Base-by-base conservation (phyloP, 2,329 filamentous ascomycete species). In the Ilyonectria destructans region DNA sequence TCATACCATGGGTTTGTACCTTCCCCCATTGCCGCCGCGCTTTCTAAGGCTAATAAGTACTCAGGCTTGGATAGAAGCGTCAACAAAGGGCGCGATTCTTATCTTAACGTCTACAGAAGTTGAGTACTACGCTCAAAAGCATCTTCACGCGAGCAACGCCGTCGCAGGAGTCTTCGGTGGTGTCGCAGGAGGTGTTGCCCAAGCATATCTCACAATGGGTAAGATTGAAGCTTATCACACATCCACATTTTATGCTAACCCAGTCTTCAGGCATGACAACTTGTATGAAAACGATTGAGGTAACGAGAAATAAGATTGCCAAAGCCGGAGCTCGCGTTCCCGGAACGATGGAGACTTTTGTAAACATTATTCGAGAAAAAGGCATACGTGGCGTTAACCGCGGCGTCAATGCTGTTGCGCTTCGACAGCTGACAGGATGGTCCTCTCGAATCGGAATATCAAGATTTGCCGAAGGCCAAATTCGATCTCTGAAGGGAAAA, bases 151-250 rank as follows among this genome's bases (percentile, higher is more conserved):
- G 4, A 46, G 37, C 15, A 58, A 46, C 35, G 46, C 13, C 12
- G 23, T 35, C 29, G 65, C 65, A 1, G 65, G 62, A 6, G 51
- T 56, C 17, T 31, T 65, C 3, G 61, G 61, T 9, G 65, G 65
- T 3, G 21, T 65, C 2, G 65, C 45, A 17, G 65, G 61, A 45
- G 65, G 65, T 31, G 65, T 56, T 9, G 61, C 65, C 8, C 65
- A 68, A 33, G 65, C 65, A 6, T 68, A 68, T 46, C 60, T 68
- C 13, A 65, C 65, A 33, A 68, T 65, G 65, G 61, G 61, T 67
- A 59, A 33, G 23, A 12, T 19, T 4, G 12, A 51, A 17, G 13
- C 10, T 2, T 10, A 15, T 6, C 29, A 2, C 29, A 2, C 13
- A 6, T 37, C 19, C 6, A n/a, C 9, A 21, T 37, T 21, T 17